Evolutionary conservation across 306 rosid species (phyloP).

Genomic region (Malus sylvestris): DNA sequence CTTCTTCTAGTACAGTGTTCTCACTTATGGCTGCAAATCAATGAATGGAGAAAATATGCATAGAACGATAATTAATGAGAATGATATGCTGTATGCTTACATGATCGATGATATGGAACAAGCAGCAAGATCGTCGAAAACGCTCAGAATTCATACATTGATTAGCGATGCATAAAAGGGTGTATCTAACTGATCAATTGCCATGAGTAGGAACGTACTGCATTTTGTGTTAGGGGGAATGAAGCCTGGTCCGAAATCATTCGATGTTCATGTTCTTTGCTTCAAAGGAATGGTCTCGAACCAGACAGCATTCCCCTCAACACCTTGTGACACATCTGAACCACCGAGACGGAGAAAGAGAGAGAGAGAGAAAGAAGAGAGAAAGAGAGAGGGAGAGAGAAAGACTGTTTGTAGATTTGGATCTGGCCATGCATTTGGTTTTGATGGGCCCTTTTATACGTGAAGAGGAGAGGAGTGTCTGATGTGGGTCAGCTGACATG

Average conservation of each 20-base stretch:
- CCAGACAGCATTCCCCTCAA: slow-evolving; percentile 96
- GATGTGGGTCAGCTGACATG: slow-evolving; percentile 32
- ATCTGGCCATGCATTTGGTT: slow-evolving; percentile 62
- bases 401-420: slow-evolving; percentile 29
- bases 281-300: slow-evolving; percentile 59
- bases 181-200: not conserved
- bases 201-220: not conserved
- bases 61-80: not conserved
- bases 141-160: not conserved
- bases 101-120: not conserved
- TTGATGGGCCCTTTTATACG: slow-evolving; percentile 65
- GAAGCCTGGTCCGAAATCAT: slow-evolving; percentile 99
- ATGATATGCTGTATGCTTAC: not conserved
- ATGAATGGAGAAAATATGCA: not conserved
- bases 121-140: not conserved
- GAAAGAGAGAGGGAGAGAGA: not conserved
- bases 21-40: not conserved
- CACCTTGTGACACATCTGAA: slow-evolving; percentile 18
- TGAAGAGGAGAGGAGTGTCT: slow-evolving; percentile 31
- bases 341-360: slow-evolving; percentile 2
- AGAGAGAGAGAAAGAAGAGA: not conserved
- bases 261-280: not conserved
- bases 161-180: not conserved
- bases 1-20: not conserved
- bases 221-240: slow-evolving; percentile 69